phyloP scores from a whole-genome alignment of 129 eudicot species.

The Ambrosia trifida region DNA sequence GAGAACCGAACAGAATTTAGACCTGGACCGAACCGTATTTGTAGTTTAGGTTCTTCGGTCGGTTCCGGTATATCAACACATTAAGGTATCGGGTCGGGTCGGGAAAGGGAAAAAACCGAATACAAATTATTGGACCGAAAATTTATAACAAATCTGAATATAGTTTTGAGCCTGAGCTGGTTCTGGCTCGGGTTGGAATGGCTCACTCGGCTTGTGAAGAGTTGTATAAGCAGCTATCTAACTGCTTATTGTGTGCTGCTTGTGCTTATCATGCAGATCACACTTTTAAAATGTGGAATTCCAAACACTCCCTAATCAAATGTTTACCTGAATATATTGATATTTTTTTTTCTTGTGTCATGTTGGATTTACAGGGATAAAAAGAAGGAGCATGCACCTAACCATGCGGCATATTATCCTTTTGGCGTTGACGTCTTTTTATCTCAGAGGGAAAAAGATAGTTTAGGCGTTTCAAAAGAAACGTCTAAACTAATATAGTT shows the following conservation, averaged over 20 bases:
- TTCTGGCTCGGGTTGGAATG: background rate
- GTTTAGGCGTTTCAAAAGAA: too few relatives aligned
- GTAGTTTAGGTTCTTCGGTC: too few relatives aligned
- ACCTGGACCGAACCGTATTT: too few relatives aligned
- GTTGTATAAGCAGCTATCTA: background rate
- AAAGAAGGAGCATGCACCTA: constrained; percentile 79
- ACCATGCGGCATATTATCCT: constrained; percentile 74
- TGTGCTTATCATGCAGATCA: background rate
- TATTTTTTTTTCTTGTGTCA: constrained; percentile 13
- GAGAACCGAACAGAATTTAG: too few relatives aligned
- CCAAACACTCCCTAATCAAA: background rate
- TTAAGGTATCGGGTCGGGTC: too few relatives aligned
- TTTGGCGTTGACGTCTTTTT: constrained; percentile 86
- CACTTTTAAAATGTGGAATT: background rate
- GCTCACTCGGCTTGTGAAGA: background rate
- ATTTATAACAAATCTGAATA: background rate
- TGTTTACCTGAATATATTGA: constrained; percentile 9
- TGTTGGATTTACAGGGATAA: constrained; percentile 59
- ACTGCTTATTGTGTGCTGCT: background rate
- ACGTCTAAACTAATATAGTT: too few relatives aligned
- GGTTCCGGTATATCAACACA: too few relatives aligned
- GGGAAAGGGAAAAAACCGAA: too few relatives aligned
- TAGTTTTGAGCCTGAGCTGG: background rate
- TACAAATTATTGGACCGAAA: too few relatives aligned
- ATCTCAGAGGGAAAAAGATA: constrained; percentile 65